phyloP scores from a whole-genome alignment of 192 early-diverging fungal species.

The Coemansia umbellata region DNA sequence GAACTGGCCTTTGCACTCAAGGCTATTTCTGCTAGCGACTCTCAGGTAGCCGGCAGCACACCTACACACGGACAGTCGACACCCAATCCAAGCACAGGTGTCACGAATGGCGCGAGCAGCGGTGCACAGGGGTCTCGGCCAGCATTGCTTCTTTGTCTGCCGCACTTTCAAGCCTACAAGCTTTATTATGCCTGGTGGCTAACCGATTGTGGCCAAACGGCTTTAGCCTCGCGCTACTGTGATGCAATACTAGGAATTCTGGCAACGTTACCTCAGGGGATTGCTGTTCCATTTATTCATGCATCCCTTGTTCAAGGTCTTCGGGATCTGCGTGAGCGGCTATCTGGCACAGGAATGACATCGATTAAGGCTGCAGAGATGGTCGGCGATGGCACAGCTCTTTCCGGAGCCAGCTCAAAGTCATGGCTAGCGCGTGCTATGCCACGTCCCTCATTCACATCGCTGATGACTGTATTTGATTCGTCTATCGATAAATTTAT shows the following conservation, averaged over 20 bases:
- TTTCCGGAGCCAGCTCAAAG: constrained; percentile 43
- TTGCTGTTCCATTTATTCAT: constrained; percentile 74
- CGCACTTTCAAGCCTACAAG: constrained; percentile 91
- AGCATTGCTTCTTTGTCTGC: constrained; percentile 51
- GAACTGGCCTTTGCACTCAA: constrained; percentile 66
- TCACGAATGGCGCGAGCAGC: neutral
- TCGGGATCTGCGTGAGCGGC: constrained; percentile 64
- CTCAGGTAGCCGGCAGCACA: constrained; percentile 1
- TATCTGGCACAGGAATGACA: constrained; percentile 52
- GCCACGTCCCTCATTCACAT: constrained; percentile 47
- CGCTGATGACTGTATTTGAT: constrained; percentile 56
- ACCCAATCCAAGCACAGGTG: neutral
- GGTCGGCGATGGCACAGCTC: constrained; percentile 18
- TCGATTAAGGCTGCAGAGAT: constrained; percentile 31
- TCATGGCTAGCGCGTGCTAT: constrained; percentile 55
- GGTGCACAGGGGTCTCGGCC: neutral
- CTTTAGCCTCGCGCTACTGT: constrained; percentile 72
- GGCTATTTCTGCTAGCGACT: constrained; percentile 42
- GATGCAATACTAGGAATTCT: constrained; percentile 70
- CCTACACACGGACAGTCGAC: neutral
- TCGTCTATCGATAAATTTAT: constrained; percentile 62
- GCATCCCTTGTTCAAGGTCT: constrained; percentile 65
- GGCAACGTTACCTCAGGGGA: constrained; percentile 64
- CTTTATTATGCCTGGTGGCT: constrained; percentile 77
- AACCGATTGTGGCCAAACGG: constrained; percentile 70